Evolutionary conservation across 2,329 filamentous ascomycete genomes (phyloP).

Genomic region (Phaeomoniella chlamydospora): DNA sequence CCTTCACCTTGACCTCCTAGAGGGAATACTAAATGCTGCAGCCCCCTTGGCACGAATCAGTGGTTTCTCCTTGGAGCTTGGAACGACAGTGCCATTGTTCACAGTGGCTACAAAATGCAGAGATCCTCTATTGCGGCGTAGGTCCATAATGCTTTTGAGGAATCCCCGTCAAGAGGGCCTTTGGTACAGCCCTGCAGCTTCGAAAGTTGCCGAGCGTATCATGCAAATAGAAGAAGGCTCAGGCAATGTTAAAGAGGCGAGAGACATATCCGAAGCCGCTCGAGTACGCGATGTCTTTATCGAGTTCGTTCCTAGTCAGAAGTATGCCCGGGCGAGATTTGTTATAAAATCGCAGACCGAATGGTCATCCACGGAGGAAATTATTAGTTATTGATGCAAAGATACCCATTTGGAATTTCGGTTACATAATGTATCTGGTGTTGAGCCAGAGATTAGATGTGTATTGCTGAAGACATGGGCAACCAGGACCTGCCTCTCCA

Average conservation of each 20-base stretch:
- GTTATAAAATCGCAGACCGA: not conserved
- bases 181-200: not conserved
- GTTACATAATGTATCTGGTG: too few species aligned
- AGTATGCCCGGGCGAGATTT: not conserved
- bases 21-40: not conserved
- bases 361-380: not conserved
- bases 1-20: not conserved
- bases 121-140: constrained; percentile 40
- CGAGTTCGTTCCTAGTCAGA: not conserved
- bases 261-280: not conserved
- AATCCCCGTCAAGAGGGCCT: not conserved
- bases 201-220: not conserved
- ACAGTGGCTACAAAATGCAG: constrained; percentile 53
- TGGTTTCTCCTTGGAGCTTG: constrained; percentile 21
- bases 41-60: not conserved
- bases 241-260: not conserved
- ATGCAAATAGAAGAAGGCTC: not conserved
- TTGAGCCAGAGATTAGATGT: too few species aligned
- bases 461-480: too few species aligned
- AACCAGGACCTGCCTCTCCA: too few species aligned
- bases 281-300: not conserved
- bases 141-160: constrained; percentile 45
- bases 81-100: constrained; percentile 51
- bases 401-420: too few species aligned
- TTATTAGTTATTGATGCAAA: not conserved